A percentile compares a stretch with the other conserved stretches of the same genome.
These are phyloP conservation scores for Aureobasidium sp. DNA, from an alignment of 2,329 filamentous ascomycete genomes.

Conservation along the genomic window DNA sequence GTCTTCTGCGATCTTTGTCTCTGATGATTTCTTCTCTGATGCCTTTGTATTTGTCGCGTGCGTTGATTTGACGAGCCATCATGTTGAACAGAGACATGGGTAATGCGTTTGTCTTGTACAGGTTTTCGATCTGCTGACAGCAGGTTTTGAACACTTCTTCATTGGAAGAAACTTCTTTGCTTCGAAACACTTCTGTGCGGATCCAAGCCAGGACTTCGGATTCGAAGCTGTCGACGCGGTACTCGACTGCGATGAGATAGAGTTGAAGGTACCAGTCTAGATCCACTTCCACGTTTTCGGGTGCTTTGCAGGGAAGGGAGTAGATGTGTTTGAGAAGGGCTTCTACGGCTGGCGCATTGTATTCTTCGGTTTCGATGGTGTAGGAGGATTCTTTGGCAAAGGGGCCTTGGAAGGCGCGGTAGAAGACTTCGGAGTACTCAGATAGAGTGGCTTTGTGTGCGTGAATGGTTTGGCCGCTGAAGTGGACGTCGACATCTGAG, in stretches of 20 bases:
- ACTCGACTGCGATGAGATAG: background rate
- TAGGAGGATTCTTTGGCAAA: background rate
- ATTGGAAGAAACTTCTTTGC: too few relatives aligned
- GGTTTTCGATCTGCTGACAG: background rate
- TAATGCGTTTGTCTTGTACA: background rate
- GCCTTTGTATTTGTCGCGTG: background rate
- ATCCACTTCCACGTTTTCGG: background rate
- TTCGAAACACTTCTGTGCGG: background rate
- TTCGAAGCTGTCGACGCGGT: background rate
- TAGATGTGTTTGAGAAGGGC: background rate
- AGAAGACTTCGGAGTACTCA: background rate
- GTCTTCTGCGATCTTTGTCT: background rate
- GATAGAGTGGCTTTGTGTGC: background rate
- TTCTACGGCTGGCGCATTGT: background rate
- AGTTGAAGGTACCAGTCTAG: background rate
- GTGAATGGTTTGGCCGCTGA: background rate
- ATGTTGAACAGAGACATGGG: background rate
- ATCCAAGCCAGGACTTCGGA: background rate
- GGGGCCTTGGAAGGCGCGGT: background rate
- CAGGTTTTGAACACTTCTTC: too few relatives aligned
- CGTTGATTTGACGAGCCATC: background rate
- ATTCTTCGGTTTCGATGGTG: background rate
- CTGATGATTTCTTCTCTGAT: background rate
- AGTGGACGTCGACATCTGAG: background rate
- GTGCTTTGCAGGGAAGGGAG: background rate